Evolutionary conservation across 768 basidiomycete genomes (phyloP).

Genomic region (Termitomyces sp.): DNA sequence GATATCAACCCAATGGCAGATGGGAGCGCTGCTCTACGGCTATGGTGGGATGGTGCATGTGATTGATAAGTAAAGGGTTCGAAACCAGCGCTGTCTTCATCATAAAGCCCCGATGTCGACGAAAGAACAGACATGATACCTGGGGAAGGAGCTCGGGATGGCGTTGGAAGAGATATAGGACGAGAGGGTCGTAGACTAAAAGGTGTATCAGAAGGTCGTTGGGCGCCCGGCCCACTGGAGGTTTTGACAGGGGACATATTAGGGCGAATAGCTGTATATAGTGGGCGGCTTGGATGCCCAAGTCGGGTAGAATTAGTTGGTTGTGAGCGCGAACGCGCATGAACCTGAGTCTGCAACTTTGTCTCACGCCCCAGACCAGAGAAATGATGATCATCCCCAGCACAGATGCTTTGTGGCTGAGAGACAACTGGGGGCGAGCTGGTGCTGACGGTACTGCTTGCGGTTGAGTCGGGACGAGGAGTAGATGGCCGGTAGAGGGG

Average conservation of each 20-base stretch:
- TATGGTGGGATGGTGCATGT: background rate
- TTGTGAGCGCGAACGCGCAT: constrained; percentile 24
- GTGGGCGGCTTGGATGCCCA: constrained; percentile 53
- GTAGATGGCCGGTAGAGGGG: constrained; percentile 28
- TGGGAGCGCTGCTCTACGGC: constrained; percentile 12
- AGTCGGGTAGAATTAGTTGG: constrained; percentile 34
- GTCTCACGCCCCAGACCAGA: background rate
- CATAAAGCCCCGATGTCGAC: constrained; percentile 13
- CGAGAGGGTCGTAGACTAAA: background rate
- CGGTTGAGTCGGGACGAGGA: constrained; percentile 27
- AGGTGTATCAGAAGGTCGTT: background rate
- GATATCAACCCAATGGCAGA: constrained; percentile 23
- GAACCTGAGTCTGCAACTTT: constrained; percentile 9
- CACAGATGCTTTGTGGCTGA: constrained; percentile 5
- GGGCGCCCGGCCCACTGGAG: background rate
- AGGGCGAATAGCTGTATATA: constrained; percentile 52
- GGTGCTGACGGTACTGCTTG: constrained; percentile 11
- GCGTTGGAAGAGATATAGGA: constrained; percentile 16
- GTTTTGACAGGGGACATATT: constrained; percentile 12
- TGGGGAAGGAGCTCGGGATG: constrained; percentile 16
- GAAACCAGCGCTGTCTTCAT: background rate
- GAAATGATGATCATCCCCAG: constrained; percentile 15
- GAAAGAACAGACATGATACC: constrained; percentile 18
- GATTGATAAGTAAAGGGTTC: constrained; percentile 22
- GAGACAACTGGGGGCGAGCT: background rate